Base-by-base conservation (phyloP, 129 eudicot species). In the Arctium lappa region DNA sequence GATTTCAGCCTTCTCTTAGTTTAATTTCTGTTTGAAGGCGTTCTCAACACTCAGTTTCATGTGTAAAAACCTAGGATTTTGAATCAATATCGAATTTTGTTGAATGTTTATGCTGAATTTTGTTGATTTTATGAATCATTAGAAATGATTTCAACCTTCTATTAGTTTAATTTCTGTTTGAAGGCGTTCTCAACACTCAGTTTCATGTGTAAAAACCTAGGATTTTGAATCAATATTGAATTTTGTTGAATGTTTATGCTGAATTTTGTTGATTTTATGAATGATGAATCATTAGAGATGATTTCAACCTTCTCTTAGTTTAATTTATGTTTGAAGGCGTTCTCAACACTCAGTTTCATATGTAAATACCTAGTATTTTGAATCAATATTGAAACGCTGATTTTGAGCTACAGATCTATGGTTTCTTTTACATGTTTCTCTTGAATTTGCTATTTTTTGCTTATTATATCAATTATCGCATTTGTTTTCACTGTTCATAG, bases 321-420 rank as follows among this genome's bases (percentile, higher is more conserved):
- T 74, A 8, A 73, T 73, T 60, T 10, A 36, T 68, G 71, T 34
- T 63, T 48, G 81, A 38, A 77, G 1, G 48, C 37, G 6, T 63
- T 37, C 63, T 16, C 1, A 56, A 50, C 22, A 13, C 13, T 33
- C 36, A 33, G 36, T 33, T 33, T 33, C 36, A 33, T 33, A 33
- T 33, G 1, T 33, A 33, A 33, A 33, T 1, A 33, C 36, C 36
- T 33, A 33, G 36, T 33, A 33, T 33, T 33, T 8, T 37, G 27
- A 56, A 37, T 9, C 18, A 69, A 3, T 71, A 6, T 48, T 30
- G 31, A 73, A 22, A 39, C 66, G 38, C 69, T 38, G 40, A 75
- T 10, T 22, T 82, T 75, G 80, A 42, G 42, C 79, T 65, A 3
- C 30, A 65, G 69, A 82, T 82, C 53, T 60, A 63, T 30, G 65